A percentile compares a stretch with the other conserved stretches of the same genome.
Evolutionary conservation across 2,329 filamentous ascomycete genomes (phyloP).

Genomic region (Graphilbum sp.): DNA sequence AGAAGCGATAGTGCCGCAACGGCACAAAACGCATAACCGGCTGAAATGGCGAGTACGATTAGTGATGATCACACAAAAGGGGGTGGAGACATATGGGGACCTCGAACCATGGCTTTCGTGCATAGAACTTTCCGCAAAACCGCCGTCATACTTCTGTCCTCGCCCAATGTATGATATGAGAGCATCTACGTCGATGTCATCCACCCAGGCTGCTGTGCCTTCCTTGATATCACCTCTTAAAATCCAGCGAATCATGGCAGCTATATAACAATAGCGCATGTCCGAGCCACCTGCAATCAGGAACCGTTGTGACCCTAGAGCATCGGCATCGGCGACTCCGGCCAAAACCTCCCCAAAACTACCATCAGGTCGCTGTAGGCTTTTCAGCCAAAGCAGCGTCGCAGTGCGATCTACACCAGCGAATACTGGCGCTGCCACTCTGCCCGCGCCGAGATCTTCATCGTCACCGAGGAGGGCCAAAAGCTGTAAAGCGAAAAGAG

Average conservation of each 20-base stretch:
- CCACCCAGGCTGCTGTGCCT: slow-evolving; percentile 35
- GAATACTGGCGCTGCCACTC: slow-evolving; percentile 23
- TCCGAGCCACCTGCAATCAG: slow-evolving; percentile 64
- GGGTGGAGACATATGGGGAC: neutral
- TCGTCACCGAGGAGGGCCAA: slow-evolving; percentile 35
- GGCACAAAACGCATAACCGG: slow-evolving; percentile 83
- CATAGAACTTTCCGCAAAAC: slow-evolving; percentile 59
- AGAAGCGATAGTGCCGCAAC: slow-evolving; percentile 63
- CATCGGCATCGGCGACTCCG: slow-evolving; percentile 17
- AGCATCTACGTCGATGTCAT: slow-evolving; percentile 59
- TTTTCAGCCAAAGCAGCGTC: slow-evolving; percentile 58
- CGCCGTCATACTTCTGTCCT: slow-evolving; percentile 63
- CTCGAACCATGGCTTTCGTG: slow-evolving; percentile 67
- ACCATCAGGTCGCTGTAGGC: slow-evolving; percentile 66
- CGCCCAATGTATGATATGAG: slow-evolving; percentile 53
- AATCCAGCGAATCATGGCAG: slow-evolving; percentile 67
- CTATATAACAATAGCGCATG: slow-evolving; percentile 77
- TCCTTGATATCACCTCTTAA: slow-evolving; percentile 42
- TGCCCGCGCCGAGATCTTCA: neutral
- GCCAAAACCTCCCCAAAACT: slow-evolving; percentile 77
- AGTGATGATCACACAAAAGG: neutral
- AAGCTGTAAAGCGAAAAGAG: slow-evolving; percentile 70
- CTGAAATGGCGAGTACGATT: slow-evolving; percentile 23
- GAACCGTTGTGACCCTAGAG: slow-evolving; percentile 13
- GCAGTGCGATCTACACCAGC: slow-evolving; percentile 47